phyloP scores from a whole-genome alignment of 257 asterid genomes.

The Haberlea rhodopensis region DNA sequence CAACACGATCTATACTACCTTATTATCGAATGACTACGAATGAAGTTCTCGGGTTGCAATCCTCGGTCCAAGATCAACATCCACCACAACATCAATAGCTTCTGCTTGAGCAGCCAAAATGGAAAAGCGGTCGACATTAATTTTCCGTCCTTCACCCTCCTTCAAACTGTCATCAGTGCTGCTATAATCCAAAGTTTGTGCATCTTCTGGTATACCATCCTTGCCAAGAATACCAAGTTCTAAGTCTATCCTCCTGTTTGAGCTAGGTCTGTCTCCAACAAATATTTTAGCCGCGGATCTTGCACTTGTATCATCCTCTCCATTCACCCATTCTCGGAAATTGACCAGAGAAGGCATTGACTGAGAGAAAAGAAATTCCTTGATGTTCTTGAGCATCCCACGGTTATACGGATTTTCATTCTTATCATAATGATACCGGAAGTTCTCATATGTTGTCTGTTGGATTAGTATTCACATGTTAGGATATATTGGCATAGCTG shows the following conservation, averaged over 20 bases:
- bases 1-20: too few relatives aligned
- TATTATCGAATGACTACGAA: conserved; percentile 34
- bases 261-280: conserved; percentile 38
- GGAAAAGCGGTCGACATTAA: conserved; percentile 33
- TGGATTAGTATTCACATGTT: conserved; percentile 14
- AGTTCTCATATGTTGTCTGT: conserved; percentile 91
- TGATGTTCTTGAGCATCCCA: conserved; percentile 56
- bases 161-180: conserved; percentile 49
- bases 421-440: conserved; percentile 78
- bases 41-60: conserved; percentile 38
- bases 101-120: conserved; percentile 30
- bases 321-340: conserved; percentile 69
- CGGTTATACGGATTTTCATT: conserved; percentile 67
- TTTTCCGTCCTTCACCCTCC: conserved; percentile 39
- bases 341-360: conserved; percentile 48
- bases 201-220: conserved; percentile 39
- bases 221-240: conserved; percentile 48
- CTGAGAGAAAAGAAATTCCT: conserved; percentile 55
- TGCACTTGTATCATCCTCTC: conserved; percentile 46
- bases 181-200: conserved; percentile 51
- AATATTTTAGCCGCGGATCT: conserved; percentile 42
- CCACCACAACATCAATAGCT: conserved; percentile 21
- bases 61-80: conserved; percentile 39
- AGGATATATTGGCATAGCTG: not conserved
- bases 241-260: conserved; percentile 52